These are phyloP conservation scores for Emericellopsis atlantica DNA, from an alignment of 2,329 filamentous ascomycete species.

Conservation along the genomic window DNA sequence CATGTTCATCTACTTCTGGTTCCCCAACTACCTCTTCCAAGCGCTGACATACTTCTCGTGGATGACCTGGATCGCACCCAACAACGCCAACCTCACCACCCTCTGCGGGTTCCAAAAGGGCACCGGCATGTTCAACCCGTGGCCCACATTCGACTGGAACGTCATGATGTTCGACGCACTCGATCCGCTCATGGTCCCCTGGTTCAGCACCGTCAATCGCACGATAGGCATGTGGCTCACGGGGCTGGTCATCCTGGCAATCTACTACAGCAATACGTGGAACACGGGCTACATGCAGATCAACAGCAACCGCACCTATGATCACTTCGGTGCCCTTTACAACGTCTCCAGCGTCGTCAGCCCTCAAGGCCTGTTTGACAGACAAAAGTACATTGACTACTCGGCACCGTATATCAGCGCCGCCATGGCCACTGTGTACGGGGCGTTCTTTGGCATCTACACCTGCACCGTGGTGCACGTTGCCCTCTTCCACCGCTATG, in stretches of 20 bases:
- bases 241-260: slow-evolving; percentile 37
- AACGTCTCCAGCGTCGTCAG: slow-evolving; percentile 30
- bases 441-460: slow-evolving; percentile 43
- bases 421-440: slow-evolving; percentile 34
- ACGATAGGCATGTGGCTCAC: slow-evolving; percentile 43
- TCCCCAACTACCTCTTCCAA: slow-evolving; percentile 41
- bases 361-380: slow-evolving; percentile 28
- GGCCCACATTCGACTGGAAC: slow-evolving; percentile 36
- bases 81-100: slow-evolving; percentile 25
- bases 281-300: slow-evolving; percentile 41
- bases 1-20: slow-evolving; percentile 48
- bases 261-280: slow-evolving; percentile 48
- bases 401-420: slow-evolving; percentile 38
- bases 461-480: slow-evolving; percentile 38
- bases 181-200: slow-evolving; percentile 33
- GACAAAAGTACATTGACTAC: slow-evolving; percentile 32
- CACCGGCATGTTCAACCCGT: slow-evolving; percentile 29
- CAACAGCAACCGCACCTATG: slow-evolving; percentile 36
- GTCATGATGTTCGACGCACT: slow-evolving; percentile 20
- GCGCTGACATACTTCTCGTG: slow-evolving; percentile 41
- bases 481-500: slow-evolving; percentile 36
- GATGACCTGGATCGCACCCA: slow-evolving; percentile 42
- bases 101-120: slow-evolving; percentile 30
- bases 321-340: slow-evolving; percentile 33
- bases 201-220: slow-evolving; percentile 49